Evolutionary conservation across 495 filamentous ascomycete species (phyloP).

Genomic region (Penicillium cosmopolitanum): DNA sequence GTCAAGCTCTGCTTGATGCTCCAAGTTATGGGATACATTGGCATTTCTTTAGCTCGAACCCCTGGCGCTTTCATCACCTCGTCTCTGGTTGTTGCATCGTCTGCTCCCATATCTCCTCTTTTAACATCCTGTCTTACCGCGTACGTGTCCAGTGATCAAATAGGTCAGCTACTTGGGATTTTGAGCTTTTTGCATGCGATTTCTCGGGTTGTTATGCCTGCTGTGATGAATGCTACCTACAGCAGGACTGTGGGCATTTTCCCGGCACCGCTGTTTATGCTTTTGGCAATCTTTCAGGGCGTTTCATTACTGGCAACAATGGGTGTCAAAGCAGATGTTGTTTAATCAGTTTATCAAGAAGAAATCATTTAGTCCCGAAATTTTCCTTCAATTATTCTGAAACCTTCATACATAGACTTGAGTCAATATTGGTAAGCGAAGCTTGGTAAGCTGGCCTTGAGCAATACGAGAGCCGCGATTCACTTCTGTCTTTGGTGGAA

Average conservation of each 20-base stretch:
- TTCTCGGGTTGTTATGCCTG: constrained; percentile 6
- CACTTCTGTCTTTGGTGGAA: no score
- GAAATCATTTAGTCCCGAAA: no score
- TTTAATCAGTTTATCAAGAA: no score
- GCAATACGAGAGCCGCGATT: no score
- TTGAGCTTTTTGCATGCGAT: constrained; percentile 19
- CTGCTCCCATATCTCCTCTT: constrained; percentile 9
- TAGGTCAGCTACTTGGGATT: constrained; percentile 9
- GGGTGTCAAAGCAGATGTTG: no score
- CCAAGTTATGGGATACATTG: constrained; percentile 7
- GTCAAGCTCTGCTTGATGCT: constrained; percentile 4
- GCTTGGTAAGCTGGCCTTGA: no score
- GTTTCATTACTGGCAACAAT: no score
- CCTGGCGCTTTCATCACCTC: constrained; percentile 4
- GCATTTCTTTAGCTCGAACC: neutral
- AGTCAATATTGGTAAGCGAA: no score
- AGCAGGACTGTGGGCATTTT: constrained; percentile 8
- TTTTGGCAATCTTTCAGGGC: constrained; percentile 3
- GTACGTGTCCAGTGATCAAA: constrained; percentile 8
- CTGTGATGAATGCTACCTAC: constrained; percentile 13
- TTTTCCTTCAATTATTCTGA: no score
- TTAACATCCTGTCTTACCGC: constrained; percentile 13
- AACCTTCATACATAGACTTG: no score
- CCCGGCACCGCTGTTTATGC: constrained; percentile 8
- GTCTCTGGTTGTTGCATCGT: constrained; percentile 10